Evolutionary conservation across 345 rosid genomes (phyloP).

Genomic region (Raphanus sativus): DNA sequence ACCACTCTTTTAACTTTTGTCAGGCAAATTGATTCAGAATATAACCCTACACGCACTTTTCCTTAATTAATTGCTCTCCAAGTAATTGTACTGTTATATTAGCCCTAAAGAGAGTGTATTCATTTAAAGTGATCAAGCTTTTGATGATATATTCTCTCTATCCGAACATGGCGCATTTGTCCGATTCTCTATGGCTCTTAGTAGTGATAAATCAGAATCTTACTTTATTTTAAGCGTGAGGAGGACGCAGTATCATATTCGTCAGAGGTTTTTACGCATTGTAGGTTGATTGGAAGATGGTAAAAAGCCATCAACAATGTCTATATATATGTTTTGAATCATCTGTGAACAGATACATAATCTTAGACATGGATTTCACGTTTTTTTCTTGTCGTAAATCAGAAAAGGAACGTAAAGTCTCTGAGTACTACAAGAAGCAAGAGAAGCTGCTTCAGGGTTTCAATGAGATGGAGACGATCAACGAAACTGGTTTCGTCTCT

Average conservation of each 20-base stretch:
- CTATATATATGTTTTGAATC: slow-evolving; percentile 1
- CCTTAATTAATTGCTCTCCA: background rate
- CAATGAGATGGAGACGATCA: slow-evolving; percentile 72
- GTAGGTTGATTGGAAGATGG: slow-evolving; percentile 1
- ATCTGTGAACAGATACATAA: background rate
- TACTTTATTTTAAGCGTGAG: slow-evolving; percentile 1
- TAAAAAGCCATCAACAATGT: slow-evolving; percentile 12
- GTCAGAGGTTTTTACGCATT: slow-evolving; percentile 21
- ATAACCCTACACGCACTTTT: background rate
- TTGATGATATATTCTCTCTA: background rate
- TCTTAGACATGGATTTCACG: slow-evolving; percentile 16
- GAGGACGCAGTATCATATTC: slow-evolving; percentile 22
- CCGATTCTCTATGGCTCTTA: background rate
- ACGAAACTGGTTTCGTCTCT: slow-evolving; percentile 51
- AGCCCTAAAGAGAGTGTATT: background rate
- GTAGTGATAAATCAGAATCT: background rate
- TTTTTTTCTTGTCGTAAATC: background rate
- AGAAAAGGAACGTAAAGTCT: slow-evolving; percentile 69
- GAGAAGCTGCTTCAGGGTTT: slow-evolving; percentile 72
- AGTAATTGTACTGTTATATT: background rate
- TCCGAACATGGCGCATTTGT: slow-evolving; percentile 1
- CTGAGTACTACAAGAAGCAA: slow-evolving; percentile 80
- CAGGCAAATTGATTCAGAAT: background rate
- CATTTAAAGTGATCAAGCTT: background rate
- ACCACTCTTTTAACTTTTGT: background rate